Evolutionary conservation across 2,329 filamentous ascomycete species (phyloP).

Genomic region (Gliomastix tumulicola): DNA sequence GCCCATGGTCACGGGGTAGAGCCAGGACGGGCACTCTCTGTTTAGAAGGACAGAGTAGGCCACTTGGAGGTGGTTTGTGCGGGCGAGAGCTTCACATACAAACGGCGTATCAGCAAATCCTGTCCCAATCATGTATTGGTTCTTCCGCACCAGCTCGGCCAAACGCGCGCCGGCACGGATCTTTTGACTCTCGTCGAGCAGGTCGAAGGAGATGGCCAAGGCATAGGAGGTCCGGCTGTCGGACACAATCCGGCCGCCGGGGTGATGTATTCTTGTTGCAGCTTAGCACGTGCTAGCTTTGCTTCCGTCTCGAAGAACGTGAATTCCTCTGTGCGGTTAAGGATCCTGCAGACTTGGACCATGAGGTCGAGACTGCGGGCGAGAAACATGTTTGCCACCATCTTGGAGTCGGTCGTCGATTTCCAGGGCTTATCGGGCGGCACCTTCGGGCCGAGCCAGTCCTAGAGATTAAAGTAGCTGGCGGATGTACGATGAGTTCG

Average conservation of each 20-base stretch:
- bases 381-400: conserved; percentile 2
- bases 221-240: neutral
- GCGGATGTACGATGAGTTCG: no score
- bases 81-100: conserved; percentile 1
- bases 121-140: neutral
- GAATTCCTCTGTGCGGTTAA: neutral
- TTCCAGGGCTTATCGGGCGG: neutral
- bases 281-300: neutral
- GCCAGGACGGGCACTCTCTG: conserved; percentile 34
- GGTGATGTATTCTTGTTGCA: neutral
- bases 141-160: neutral
- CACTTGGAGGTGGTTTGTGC: conserved; percentile 7
- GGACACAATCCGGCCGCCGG: neutral
- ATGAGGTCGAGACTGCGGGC: neutral
- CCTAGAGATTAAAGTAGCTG: no score
- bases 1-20: conserved; percentile 37
- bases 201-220: conserved; percentile 1
- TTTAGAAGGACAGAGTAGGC: conserved; percentile 42
- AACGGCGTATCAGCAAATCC: conserved; percentile 1
- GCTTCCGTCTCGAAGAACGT: neutral
- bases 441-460: neutral
- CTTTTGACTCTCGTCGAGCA: neutral
- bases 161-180: neutral
- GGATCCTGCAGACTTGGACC: neutral
- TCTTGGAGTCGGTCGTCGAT: neutral